Evolutionary conservation across 1,284 basidiomycete genomes (phyloP).

Genomic region (Cryptococcus sp.): DNA sequence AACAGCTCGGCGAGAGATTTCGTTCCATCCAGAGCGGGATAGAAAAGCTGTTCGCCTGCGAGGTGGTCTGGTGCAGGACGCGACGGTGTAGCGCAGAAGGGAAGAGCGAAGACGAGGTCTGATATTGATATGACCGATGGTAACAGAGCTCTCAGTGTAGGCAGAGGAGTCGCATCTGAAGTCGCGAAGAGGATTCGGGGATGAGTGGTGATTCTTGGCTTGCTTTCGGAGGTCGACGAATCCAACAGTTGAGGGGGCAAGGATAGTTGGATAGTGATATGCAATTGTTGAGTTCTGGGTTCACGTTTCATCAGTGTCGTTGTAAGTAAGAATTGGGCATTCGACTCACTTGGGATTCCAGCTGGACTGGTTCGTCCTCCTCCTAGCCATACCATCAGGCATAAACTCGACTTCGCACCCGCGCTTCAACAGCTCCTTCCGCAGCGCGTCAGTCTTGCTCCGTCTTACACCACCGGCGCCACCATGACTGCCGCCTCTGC

Average conservation of each 20-base stretch:
- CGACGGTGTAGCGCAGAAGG: conserved; percentile 32
- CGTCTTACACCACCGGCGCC: conserved; percentile 67
- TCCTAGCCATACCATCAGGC: conserved; percentile 77
- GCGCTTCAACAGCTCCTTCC: conserved; percentile 66
- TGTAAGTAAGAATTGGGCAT: neutral
- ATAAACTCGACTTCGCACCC: conserved; percentile 68
- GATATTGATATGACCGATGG: conserved; percentile 16
- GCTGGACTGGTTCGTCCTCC: conserved; percentile 71
- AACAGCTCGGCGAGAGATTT: conserved; percentile 59
- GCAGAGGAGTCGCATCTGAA: conserved; percentile 5
- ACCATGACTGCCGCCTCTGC: conserved; percentile 88
- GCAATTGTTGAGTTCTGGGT: conserved; percentile 61
- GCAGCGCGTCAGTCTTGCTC: conserved; percentile 63
- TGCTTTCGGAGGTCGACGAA: neutral
- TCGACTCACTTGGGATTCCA: conserved; percentile 74
- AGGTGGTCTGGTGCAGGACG: conserved; percentile 17
- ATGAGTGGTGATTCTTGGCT: conserved; percentile 15
- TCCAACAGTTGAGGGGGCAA: conserved; percentile 53
- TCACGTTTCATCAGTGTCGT: neutral
- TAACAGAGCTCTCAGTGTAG: conserved; percentile 27
- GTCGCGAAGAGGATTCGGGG: conserved; percentile 29
- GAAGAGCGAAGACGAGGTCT: conserved; percentile 21
- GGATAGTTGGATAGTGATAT: conserved; percentile 71
- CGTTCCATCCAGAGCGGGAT: conserved; percentile 62
- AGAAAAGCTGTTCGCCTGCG: conserved; percentile 46